phyloP scores from a whole-genome alignment of 352 stramenopile species.

The Elongisporangium senticosum region DNA sequence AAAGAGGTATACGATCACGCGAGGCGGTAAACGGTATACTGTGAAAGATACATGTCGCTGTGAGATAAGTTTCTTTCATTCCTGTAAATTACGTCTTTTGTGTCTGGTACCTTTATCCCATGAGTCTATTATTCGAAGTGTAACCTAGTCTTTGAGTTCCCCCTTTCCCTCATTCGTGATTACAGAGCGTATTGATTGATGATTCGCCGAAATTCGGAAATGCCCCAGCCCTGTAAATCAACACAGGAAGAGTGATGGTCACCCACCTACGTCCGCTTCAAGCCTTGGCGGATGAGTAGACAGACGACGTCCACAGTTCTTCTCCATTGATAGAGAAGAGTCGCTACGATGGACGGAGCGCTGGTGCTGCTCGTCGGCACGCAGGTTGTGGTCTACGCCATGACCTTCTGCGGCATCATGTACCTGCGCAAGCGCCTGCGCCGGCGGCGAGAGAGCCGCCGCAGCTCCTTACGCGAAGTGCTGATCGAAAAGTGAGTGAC shows the following conservation, averaged over 20 bases:
- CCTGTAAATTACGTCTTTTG: no score
- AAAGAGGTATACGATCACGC: background rate
- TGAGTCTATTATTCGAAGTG: background rate
- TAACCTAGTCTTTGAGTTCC: background rate
- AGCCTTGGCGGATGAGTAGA: background rate
- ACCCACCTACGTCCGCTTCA: background rate
- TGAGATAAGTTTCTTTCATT: background rate
- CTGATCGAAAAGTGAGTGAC: conserved; percentile 22
- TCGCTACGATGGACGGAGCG: conserved; percentile 13
- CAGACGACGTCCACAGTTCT: background rate
- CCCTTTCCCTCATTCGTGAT: background rate
- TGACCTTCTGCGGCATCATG: conserved; percentile 24
- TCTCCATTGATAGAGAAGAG: background rate
- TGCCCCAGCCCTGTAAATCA: background rate
- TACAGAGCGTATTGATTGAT: background rate
- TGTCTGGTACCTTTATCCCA: no score
- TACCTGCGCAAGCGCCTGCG: conserved; percentile 11
- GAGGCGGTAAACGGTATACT: background rate
- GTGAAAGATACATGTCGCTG: background rate
- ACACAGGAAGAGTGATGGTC: background rate
- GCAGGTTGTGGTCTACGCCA: conserved; percentile 24
- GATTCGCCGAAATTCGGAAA: background rate
- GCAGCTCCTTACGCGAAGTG: conserved; percentile 15
- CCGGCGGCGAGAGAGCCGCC: conserved; percentile 10
- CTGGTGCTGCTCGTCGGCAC: conserved; percentile 32